Conservation (phyloP, 495 filamentous ascomycete species). For the Xylaria acuta region DNA sequence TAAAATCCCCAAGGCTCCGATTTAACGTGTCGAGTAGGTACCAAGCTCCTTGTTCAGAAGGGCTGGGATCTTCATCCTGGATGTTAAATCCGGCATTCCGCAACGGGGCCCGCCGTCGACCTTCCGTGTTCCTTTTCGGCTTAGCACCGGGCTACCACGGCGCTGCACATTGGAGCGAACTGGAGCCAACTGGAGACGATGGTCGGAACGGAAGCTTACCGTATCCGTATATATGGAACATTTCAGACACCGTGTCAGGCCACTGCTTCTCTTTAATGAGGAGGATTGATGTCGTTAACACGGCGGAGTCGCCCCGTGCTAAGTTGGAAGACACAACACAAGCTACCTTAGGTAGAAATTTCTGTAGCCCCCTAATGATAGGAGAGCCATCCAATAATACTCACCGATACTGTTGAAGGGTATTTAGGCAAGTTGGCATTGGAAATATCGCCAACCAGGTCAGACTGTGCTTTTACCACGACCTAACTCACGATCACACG, state of each 20-base stretch:
- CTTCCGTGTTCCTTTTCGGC: conserved; percentile 16
- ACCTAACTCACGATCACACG: too few relatives aligned
- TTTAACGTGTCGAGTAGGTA: conserved; percentile 2
- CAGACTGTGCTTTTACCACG: too few relatives aligned
- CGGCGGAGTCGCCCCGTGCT: neutral
- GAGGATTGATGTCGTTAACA: neutral
- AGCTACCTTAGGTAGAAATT: too few relatives aligned
- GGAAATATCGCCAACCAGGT: too few relatives aligned
- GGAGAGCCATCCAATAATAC: too few relatives aligned
- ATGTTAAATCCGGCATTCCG: conserved; percentile 7
- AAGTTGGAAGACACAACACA: neutral
- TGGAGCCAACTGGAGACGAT: neutral
- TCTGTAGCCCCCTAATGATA: too few relatives aligned
- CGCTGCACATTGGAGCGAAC: neutral
- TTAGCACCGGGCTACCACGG: conserved; percentile 1
- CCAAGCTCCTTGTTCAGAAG: neutral
- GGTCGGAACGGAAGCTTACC: conserved; percentile 4
- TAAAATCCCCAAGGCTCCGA: neutral
- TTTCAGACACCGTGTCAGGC: neutral
- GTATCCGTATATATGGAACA: conserved; percentile 1
- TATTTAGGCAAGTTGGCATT: too few relatives aligned
- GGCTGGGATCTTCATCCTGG: neutral
- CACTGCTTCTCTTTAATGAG: neutral
- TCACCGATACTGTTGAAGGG: too few relatives aligned
- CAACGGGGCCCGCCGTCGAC: neutral